Evolutionary conservation across 306 rosid genomes (phyloP).

Genomic region (Pyrus betulifolia): DNA sequence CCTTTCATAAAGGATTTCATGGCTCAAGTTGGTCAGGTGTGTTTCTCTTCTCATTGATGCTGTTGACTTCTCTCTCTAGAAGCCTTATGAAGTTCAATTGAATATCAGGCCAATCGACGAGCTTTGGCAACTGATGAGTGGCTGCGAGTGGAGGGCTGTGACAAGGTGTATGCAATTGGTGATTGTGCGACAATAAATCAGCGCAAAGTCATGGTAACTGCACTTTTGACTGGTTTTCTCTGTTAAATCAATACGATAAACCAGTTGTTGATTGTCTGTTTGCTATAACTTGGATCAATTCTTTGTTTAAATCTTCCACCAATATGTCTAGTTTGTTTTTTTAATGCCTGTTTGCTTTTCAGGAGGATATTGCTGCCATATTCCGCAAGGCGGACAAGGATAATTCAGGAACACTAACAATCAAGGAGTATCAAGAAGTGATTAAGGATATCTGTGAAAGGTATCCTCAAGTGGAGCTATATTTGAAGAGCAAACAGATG

Average conservation of each 20-base stretch:
- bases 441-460: conserved; percentile 74
- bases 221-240: not conserved
- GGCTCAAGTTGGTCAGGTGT: conserved; percentile 86
- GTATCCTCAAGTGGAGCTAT: conserved; percentile 88
- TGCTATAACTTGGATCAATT: not conserved
- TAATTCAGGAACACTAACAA: conserved; percentile 78
- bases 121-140: conserved; percentile 96
- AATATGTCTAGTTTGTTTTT: not conserved
- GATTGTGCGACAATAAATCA: conserved; percentile 97
- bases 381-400: conserved; percentile 73
- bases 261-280: not conserved
- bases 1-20: conserved; percentile 79
- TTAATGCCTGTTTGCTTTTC: conserved; percentile 4
- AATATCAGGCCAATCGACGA: conserved; percentile 71
- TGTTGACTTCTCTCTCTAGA: not conserved
- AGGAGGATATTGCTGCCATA: conserved; percentile 82
- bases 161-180: conserved; percentile 79
- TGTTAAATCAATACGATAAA: not conserved
- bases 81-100: not conserved
- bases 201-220: conserved; percentile 84
- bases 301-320: not conserved
- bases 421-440: conserved; percentile 60
- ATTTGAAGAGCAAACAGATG: conserved; percentile 76
- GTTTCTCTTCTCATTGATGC: conserved; percentile 19
- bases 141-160: conserved; percentile 92